phyloP scores from a whole-genome alignment of 2,329 filamentous ascomycete species.

The Ceratocystis papillata region DNA sequence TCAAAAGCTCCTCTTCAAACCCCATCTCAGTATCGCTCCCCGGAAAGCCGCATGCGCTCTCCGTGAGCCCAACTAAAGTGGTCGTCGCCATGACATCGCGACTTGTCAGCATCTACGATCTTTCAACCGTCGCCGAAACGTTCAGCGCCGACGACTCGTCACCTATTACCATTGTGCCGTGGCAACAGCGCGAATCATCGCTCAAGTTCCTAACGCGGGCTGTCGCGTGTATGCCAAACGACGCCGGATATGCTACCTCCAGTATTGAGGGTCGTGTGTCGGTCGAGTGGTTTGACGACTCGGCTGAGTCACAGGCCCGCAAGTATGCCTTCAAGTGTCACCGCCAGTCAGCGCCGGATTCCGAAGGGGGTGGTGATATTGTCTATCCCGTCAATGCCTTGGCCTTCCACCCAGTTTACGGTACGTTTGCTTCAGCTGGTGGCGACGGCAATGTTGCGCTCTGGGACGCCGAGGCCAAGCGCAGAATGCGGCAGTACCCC shows the following conservation, averaged over 20 bases:
- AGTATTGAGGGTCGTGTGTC: constrained; percentile 93
- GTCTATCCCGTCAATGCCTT: constrained; percentile 88
- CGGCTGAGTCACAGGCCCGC: constrained; percentile 70
- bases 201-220: constrained; percentile 93
- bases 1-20: constrained; percentile 36
- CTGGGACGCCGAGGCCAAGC: constrained; percentile 86
- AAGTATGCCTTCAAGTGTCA: constrained; percentile 99
- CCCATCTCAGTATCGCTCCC: constrained; percentile 62
- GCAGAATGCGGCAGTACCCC: constrained; percentile 80
- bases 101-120: constrained; percentile 88
- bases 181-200: constrained; percentile 87
- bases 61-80: constrained; percentile 64
- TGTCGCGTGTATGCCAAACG: constrained; percentile 92
- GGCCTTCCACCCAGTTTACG: constrained; percentile 70
- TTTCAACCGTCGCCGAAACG: constrained; percentile 52
- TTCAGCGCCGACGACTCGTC: constrained; percentile 41
- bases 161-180: constrained; percentile 53
- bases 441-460: constrained; percentile 85
- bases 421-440: constrained; percentile 80
- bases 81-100: constrained; percentile 94
- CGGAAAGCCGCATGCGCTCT: constrained; percentile 80
- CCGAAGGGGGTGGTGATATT: constrained; percentile 53
- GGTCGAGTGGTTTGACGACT: constrained; percentile 96
- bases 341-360: constrained; percentile 57
- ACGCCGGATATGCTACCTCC: constrained; percentile 81